A percentile compares a stretch with the other conserved stretches of the same genome.
Conservation (phyloP, 2,329 filamentous ascomycete genomes). For the Elsinoe arachidis region DNA sequence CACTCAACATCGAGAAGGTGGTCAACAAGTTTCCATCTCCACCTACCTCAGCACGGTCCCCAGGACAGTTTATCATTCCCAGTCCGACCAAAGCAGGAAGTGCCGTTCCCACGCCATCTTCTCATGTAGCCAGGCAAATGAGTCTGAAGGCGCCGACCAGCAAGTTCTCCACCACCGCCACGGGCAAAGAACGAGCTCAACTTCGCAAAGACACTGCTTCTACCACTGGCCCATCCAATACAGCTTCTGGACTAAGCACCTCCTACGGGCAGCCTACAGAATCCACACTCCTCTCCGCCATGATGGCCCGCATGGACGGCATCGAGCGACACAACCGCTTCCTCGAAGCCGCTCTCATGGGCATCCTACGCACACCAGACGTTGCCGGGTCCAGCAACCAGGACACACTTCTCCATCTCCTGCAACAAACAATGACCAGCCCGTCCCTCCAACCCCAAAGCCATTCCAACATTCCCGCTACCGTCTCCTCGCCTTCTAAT, state of each 20-base stretch:
- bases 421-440: no score
- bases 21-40: not conserved
- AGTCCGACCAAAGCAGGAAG: not conserved
- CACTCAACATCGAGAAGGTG: conserved; percentile 2
- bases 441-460: no score
- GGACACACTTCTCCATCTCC: no score
- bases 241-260: not conserved
- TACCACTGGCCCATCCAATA: not conserved
- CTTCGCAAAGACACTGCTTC: not conserved
- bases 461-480: no score
- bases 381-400: no score
- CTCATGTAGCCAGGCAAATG: not conserved
- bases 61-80: not conserved
- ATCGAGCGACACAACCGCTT: conserved; percentile 33
- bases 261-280: not conserved
- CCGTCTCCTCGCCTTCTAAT: no score
- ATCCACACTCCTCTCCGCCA: conserved; percentile 22
- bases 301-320: conserved; percentile 24
- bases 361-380: conserved; percentile 23
- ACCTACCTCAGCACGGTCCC: not conserved
- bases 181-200: not conserved
- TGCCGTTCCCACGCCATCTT: not conserved
- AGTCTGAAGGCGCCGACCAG: conserved; percentile 14
- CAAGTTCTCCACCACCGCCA: not conserved
- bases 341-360: conserved; percentile 33